Conservation (phyloP, 495 filamentous ascomycete genomes). For the Aspergillus sparsus region DNA sequence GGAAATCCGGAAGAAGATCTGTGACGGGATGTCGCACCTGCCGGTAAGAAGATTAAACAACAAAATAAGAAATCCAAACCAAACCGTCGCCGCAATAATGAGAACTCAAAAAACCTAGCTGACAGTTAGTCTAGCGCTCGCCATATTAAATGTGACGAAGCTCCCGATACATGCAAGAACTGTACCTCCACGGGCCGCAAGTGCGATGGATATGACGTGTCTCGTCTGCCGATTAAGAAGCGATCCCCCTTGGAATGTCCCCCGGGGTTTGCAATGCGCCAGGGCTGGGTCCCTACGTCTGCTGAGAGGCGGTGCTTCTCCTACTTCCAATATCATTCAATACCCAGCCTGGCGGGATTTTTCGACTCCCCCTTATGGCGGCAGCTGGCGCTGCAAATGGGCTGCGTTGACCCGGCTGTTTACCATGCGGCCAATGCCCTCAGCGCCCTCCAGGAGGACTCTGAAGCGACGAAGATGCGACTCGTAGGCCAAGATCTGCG, state of each 20-base stretch:
- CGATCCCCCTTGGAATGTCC: background rate
- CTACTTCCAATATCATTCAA: constrained; percentile 8
- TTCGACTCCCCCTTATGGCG: constrained; percentile 18
- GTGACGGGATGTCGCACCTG: constrained; percentile 17
- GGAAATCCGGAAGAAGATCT: constrained; percentile 6
- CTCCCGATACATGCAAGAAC: constrained; percentile 7
- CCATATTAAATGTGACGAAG: constrained; percentile 15
- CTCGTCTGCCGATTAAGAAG: background rate
- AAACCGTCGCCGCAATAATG: background rate
- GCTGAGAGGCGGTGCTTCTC: constrained; percentile 19
- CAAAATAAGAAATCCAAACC: background rate
- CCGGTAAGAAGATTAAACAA: constrained; percentile 2
- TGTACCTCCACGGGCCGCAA: constrained; percentile 8
- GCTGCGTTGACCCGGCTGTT: constrained; percentile 23
- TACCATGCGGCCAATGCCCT: constrained; percentile 24
- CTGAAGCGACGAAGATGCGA: constrained; percentile 11
- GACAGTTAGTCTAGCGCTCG: background rate
- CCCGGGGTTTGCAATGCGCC: background rate
- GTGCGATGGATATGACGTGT: constrained; percentile 14
- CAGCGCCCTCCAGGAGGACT: constrained; percentile 24
- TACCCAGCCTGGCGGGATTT: background rate
- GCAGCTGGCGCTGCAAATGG: background rate
- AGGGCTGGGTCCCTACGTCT: constrained; percentile 6
- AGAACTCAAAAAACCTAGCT: background rate
- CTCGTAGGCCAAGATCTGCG: constrained; percentile 15